Evolutionary conservation across 2,329 filamentous ascomycete species (phyloP), one percentile per base, ranked within the genome.

Genomic region (Penicillium sp.): DNA sequence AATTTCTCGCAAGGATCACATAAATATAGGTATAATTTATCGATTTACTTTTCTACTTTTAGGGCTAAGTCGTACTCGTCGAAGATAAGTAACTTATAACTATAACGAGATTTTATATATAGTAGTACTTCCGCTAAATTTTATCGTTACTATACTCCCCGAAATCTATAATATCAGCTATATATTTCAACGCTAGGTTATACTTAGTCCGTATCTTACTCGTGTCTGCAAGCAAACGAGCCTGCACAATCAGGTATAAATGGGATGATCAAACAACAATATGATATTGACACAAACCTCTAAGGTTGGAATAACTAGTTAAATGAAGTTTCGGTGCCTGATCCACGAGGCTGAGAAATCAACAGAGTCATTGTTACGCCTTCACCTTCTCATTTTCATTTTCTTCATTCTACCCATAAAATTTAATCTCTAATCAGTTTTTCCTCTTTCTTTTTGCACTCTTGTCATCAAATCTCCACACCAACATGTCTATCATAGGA

Each of bases 401-500:
- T 27, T 44, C 23, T 27, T 43, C 21, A 29, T 25, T 44, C 42
- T 44, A 44, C 25, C 19, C 6, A 10, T 42, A 17, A 25, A 47
- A 12, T 47, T 21, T 47, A 15, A 33, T 47, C 44, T 47, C 27
- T 33, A 12, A 21, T 33, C 44, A 47, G n/a, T 33, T 17, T 33
- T 47, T 21, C 9, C n/a, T 31, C 27, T 31, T 21, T 33, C 12
- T 17, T 33, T 47, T 47, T 47, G 27, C 44, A 47, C 27, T 47
- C 27, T 47, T 47, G 2, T 23, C 44, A 27, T 27, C 23, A n/a
- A 29, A 8, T 29, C 27, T 43, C 8, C 23, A 25, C 23, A 43
- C 23, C 41, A 43, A 43, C 15, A 47, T 47, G 44, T 47, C 44
- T 47, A 21, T 35, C 4, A 31, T 48, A 2, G 44, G 44, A 48